Percentiles rank a stretch among this genome's conserved stretches.
phyloP scores from a whole-genome alignment of 2,329 filamentous ascomycete species.

The Ascochyta rabiei region DNA sequence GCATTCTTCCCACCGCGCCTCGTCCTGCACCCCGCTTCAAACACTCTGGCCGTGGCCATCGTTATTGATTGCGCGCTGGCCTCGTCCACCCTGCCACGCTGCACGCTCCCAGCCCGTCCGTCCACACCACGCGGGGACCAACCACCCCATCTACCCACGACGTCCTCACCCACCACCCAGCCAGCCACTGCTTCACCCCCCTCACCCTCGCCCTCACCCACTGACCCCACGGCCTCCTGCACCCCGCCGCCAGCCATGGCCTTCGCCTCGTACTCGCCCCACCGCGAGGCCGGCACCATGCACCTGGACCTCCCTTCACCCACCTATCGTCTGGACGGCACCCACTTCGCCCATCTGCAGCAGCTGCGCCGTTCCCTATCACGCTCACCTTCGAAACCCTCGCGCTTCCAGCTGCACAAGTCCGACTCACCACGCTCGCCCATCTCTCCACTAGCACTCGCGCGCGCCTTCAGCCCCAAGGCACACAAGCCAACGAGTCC shows the following conservation, averaged over 20 bases:
- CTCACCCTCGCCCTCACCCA: slow-evolving; percentile 3
- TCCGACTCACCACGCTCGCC: slow-evolving; percentile 50
- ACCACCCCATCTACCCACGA: slow-evolving; percentile 16
- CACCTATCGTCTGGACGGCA: slow-evolving; percentile 80
- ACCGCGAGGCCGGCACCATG: slow-evolving; percentile 72
- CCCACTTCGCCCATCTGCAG: slow-evolving; percentile 72
- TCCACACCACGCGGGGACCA: slow-evolving; percentile 14
- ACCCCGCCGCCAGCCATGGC: slow-evolving; percentile 48
- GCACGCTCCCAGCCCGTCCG: slow-evolving; percentile 18
- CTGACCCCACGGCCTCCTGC: slow-evolving; percentile 12
- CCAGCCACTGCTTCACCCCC: slow-evolving; percentile 8
- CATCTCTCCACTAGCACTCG: slow-evolving; percentile 52
- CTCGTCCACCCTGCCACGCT: slow-evolving; percentile 27
- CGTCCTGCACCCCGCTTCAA: slow-evolving; percentile 18
- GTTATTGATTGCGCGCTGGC: slow-evolving; percentile 36
- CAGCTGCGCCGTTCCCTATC: slow-evolving; percentile 87
- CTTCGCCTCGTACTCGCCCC: slow-evolving; percentile 56
- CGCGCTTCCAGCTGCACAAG: slow-evolving; percentile 69
- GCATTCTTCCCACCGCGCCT: slow-evolving; percentile 36
- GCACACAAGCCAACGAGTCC: slow-evolving; percentile 55
- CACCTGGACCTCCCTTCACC: slow-evolving; percentile 88
- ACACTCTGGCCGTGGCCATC: slow-evolving; percentile 28
- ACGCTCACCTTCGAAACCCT: slow-evolving; percentile 85
- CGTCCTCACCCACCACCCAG: slow-evolving; percentile 13
- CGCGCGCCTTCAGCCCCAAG: slow-evolving; percentile 54